Conservation (phyloP, 495 filamentous ascomycete species). For the Tuber aestivum region DNA sequence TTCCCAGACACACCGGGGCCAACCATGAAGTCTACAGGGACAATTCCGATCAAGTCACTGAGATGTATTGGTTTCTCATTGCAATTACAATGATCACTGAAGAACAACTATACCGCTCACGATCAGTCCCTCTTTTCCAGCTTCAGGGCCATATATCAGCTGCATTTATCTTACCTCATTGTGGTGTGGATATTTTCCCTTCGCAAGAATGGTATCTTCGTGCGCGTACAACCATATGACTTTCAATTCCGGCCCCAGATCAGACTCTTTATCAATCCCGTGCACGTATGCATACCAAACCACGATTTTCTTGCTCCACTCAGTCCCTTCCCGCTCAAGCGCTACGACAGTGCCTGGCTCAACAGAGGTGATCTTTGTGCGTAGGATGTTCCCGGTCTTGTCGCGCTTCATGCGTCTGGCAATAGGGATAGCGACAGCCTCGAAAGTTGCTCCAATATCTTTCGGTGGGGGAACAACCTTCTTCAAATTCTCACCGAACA, state of each 20-base stretch:
- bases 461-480: conserved; percentile 22
- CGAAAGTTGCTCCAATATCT: conserved; percentile 16
- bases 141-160: neutral
- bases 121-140: conserved; percentile 13
- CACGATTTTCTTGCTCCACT: conserved; percentile 51
- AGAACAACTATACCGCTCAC: conserved; percentile 49
- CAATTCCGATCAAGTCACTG: conserved; percentile 51
- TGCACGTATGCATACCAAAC: conserved; percentile 66
- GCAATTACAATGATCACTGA: conserved; percentile 72
- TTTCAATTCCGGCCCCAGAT: conserved; percentile 45
- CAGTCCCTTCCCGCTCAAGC: conserved; percentile 48
- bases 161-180: conserved; percentile 50
- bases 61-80: conserved; percentile 46
- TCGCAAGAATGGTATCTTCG: conserved; percentile 58
- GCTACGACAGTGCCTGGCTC: conserved; percentile 51
- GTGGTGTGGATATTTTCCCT: conserved; percentile 58
- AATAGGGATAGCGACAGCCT: conserved; percentile 23
- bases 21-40: conserved; percentile 54
- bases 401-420: conserved; percentile 31
- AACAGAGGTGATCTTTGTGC: conserved; percentile 28
- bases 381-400: conserved; percentile 14
- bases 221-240: conserved; percentile 68
- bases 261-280: conserved; percentile 42
- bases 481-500: conserved; percentile 54
- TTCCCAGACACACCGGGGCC: conserved; percentile 42